Conservation (phyloP, 202 grass and related monocot genomes). For the Setaria viridis region DNA sequence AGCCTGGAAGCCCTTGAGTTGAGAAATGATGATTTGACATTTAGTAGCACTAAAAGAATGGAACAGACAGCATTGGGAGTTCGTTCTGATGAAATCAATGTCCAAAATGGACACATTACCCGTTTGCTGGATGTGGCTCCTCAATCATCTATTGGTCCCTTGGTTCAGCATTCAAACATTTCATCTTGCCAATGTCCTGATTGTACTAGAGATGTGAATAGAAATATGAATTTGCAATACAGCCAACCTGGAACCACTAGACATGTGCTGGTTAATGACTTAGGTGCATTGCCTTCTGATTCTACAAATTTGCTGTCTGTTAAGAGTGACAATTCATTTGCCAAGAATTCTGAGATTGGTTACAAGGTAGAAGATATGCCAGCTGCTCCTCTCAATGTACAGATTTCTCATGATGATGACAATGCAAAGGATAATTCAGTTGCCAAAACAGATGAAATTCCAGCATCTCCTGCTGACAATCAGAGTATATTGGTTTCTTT, state of each 20-base stretch:
- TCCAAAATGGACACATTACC: constrained; percentile 43
- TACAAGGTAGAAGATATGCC: constrained; percentile 28
- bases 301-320: constrained; percentile 28
- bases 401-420: constrained; percentile 57
- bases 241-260: constrained; percentile 36
- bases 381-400: constrained; percentile 43
- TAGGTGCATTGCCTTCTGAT: constrained; percentile 35
- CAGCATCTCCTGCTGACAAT: constrained; percentile 87
- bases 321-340: constrained; percentile 32
- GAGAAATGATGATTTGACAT: constrained; percentile 42
- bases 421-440: constrained; percentile 41
- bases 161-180: constrained; percentile 49
- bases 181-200: constrained; percentile 42
- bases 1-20: constrained; percentile 46
- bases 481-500: constrained; percentile 99
- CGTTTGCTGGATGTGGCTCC: constrained; percentile 39
- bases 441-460: constrained; percentile 69
- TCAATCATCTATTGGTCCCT: constrained; percentile 43
- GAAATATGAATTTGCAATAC: constrained; percentile 32
- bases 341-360: constrained; percentile 39
- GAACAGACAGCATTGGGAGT: constrained; percentile 33
- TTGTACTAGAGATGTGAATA: constrained; percentile 49
- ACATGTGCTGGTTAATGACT: constrained; percentile 25
- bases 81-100: constrained; percentile 47
- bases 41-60: constrained; percentile 39